These are phyloP conservation scores for Aspergillus olivimuriae DNA, from an alignment of 495 filamentous ascomycete species.

Conservation along the genomic window DNA sequence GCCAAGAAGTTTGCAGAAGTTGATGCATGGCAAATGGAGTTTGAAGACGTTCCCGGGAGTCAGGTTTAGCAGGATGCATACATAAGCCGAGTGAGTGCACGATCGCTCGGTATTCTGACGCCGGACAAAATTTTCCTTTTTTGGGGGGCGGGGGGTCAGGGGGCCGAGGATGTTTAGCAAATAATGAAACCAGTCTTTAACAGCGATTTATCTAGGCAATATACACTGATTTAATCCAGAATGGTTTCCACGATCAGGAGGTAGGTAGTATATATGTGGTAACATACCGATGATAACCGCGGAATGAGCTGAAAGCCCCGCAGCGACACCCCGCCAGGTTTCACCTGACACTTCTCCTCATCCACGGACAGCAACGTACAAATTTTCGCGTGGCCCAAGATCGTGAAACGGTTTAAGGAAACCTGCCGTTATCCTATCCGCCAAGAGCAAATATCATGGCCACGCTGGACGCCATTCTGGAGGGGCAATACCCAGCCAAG, in stretches of 20 bases:
- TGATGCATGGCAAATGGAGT: constrained; percentile 68
- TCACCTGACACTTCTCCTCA: neutral
- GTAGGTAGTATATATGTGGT: constrained; percentile 12
- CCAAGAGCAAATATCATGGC: constrained; percentile 23
- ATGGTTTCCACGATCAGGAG: no score
- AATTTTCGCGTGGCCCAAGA: neutral
- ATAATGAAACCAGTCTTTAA: no score
- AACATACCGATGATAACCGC: neutral
- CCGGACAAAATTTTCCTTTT: no score
- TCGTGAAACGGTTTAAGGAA: neutral
- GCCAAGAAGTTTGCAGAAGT: constrained; percentile 59
- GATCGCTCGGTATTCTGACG: no score
- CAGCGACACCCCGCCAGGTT: neutral
- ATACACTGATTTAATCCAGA: no score
- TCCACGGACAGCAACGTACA: neutral
- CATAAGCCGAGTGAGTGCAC: no score
- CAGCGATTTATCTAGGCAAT: no score
- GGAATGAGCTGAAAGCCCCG: neutral
- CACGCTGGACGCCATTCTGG: constrained; percentile 40
- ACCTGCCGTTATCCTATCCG: neutral
- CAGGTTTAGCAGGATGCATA: no score
- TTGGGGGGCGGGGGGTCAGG: no score
- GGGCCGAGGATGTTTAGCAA: no score
- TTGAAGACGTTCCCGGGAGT: constrained; percentile 50
- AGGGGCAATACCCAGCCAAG: constrained; percentile 93